Conservation (phyloP, 345 rosid genomes). For the Brassica rapa region DNA sequence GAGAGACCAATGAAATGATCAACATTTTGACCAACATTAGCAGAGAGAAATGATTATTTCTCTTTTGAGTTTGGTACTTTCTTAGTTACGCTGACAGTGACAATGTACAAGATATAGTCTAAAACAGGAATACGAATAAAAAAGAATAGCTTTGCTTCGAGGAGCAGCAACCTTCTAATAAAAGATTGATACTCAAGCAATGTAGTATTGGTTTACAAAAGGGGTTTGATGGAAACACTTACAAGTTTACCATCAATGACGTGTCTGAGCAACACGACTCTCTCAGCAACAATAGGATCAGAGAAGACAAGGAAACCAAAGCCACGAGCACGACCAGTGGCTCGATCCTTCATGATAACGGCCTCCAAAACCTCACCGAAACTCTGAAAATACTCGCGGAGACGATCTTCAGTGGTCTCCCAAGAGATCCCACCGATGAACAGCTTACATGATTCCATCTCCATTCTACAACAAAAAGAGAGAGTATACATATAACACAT, state of each 20-base stretch:
- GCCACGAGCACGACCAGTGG: constrained; percentile 95
- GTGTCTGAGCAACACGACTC: constrained; percentile 75
- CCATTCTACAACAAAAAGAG: constrained; percentile 49
- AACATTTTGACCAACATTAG: neutral
- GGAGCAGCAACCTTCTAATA: constrained; percentile 34
- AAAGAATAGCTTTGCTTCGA: constrained; percentile 24
- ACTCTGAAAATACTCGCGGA: constrained; percentile 72
- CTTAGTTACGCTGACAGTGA: neutral
- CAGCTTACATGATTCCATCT: constrained; percentile 85
- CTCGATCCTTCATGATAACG: constrained; percentile 91
- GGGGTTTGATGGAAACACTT: constrained; percentile 33
- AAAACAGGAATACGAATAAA: constrained; percentile 28
- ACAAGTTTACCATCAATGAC: constrained; percentile 84
- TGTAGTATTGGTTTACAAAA: neutral
- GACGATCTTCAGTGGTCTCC: constrained; percentile 91
- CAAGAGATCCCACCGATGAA: constrained; percentile 95
- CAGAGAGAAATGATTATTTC: neutral
- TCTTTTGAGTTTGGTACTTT: constrained; percentile 5
- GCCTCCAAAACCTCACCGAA: constrained; percentile 87
- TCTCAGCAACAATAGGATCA: constrained; percentile 76
- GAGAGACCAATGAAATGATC: neutral
- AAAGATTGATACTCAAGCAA: constrained; percentile 26
- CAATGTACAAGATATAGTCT: neutral
- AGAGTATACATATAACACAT: neutral
- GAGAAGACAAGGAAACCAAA: constrained; percentile 89